Conservation (phyloP, 192 early-diverging fungal species). For the Neocallimastix lanati region DNA sequence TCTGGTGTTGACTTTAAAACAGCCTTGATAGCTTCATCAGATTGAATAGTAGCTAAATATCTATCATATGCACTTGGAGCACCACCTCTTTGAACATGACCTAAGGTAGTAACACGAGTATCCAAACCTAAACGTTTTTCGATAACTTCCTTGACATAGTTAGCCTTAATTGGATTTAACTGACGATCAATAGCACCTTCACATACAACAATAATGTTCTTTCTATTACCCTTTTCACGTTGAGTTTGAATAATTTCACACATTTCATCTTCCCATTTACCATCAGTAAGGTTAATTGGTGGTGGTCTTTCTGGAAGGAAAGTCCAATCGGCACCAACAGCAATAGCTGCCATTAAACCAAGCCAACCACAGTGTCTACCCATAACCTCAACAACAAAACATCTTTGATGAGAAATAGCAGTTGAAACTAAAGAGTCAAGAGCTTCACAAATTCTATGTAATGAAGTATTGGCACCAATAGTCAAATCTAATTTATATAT, state of each 20-base stretch:
- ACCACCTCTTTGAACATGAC: constrained; percentile 91
- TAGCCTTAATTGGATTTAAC: constrained; percentile 70
- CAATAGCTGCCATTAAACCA: constrained; percentile 64
- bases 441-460: constrained; percentile 89
- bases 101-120: constrained; percentile 83
- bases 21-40: constrained; percentile 83
- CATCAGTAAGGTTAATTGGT: constrained; percentile 11
- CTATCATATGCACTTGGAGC: constrained; percentile 77
- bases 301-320: constrained; percentile 93
- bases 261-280: constrained; percentile 78
- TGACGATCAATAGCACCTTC: constrained; percentile 87
- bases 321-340: constrained; percentile 71
- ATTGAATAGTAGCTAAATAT: constrained; percentile 82
- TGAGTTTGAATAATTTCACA: constrained; percentile 42
- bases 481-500: constrained; percentile 92
- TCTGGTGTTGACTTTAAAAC: constrained; percentile 67
- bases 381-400: constrained; percentile 97
- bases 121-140: constrained; percentile 63
- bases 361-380: constrained; percentile 95
- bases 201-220: constrained; percentile 83
- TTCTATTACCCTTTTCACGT: constrained; percentile 69
- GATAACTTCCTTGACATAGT: constrained; percentile 65
- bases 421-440: constrained; percentile 85
- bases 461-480: constrained; percentile 80
- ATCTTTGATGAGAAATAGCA: constrained; percentile 81